phyloP scores from a whole-genome alignment of 2,329 filamentous ascomycete genomes.

The Colletotrichum tabaci region DNA sequence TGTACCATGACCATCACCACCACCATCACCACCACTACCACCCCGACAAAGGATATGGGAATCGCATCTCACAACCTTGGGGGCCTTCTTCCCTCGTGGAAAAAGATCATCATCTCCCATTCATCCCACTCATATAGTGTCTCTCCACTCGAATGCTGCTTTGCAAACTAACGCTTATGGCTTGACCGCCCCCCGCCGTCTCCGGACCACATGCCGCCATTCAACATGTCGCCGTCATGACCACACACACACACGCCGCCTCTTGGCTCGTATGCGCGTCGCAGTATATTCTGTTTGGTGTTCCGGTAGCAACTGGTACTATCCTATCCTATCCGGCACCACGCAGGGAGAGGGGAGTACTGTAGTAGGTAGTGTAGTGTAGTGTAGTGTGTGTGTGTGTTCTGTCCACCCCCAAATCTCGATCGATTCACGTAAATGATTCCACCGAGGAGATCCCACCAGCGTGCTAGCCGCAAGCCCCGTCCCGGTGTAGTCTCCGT shows the following conservation, averaged over 20 bases:
- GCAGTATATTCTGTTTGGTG: not conserved
- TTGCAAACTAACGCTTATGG: not conserved
- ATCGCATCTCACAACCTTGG: constrained; percentile 4
- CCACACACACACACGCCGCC: not conserved
- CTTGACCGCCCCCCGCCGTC: too few species aligned
- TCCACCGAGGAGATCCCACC: constrained; percentile 25
- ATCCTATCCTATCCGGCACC: not conserved
- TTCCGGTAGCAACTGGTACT: not conserved
- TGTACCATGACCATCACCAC: too few species aligned
- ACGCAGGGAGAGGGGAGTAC: not conserved
- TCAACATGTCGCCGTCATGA: constrained; percentile 17
- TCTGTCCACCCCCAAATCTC: constrained; percentile 24
- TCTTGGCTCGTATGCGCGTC: not conserved
- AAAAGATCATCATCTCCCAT: too few species aligned
- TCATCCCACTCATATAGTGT: too few species aligned
- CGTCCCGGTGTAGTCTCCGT: not conserved
- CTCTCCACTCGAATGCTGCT: constrained; percentile 2
- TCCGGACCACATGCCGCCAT: constrained; percentile 1
- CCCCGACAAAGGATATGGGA: constrained; percentile 25
- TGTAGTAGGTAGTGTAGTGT: too few species aligned
- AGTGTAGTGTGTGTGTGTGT: not conserved
- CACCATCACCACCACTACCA: constrained; percentile 9
- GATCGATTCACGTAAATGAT: constrained; percentile 3
- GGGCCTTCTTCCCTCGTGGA: not conserved
- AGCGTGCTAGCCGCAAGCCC: constrained; percentile 6